These are phyloP conservation scores for Cyphellophora europaea DNA, from an alignment of 2,329 filamentous ascomycete species.

Conservation along the genomic window DNA sequence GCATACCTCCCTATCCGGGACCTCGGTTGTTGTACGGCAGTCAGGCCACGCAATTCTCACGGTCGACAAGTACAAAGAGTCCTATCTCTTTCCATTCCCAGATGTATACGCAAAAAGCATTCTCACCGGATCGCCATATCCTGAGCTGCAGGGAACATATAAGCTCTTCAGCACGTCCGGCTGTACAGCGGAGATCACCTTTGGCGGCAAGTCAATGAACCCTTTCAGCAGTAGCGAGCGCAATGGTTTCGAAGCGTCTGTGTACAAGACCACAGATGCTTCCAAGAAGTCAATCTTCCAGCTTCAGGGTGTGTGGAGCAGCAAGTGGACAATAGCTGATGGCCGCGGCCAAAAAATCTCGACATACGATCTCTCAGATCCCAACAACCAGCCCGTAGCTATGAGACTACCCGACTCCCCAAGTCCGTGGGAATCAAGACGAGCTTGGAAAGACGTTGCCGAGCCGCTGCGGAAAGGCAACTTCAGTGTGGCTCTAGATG, in stretches of 20 bases:
- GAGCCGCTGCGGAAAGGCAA: slow-evolving; percentile 71
- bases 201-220: slow-evolving; percentile 14
- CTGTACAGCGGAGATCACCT: slow-evolving; percentile 15
- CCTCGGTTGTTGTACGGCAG: slow-evolving; percentile 13
- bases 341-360: slow-evolving; percentile 35
- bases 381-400: slow-evolving; percentile 23
- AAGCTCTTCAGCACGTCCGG: slow-evolving; percentile 14
- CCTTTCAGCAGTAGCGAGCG: slow-evolving; percentile 8
- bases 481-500: slow-evolving; percentile 65
- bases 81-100: slow-evolving; percentile 16
- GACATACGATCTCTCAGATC: slow-evolving; percentile 40
- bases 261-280: slow-evolving; percentile 10
- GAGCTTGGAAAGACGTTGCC: slow-evolving; percentile 81
- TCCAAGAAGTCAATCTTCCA: slow-evolving; percentile 8
- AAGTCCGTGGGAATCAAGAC: slow-evolving; percentile 75
- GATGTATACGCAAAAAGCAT: slow-evolving; percentile 15
- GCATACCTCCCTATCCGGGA: slow-evolving; percentile 12
- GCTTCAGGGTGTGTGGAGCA: slow-evolving; percentile 26
- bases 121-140: slow-evolving; percentile 39
- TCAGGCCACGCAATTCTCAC: slow-evolving; percentile 15
- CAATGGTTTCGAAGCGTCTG: slow-evolving; percentile 12
- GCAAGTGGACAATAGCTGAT: slow-evolving; percentile 68
- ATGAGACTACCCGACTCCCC: slow-evolving; percentile 69
- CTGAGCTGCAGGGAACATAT: slow-evolving; percentile 17
- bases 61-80: slow-evolving; percentile 18